Base-by-base conservation (phyloP, 495 filamentous ascomycete species). In the Podospora bellae-mahoneyi region DNA sequence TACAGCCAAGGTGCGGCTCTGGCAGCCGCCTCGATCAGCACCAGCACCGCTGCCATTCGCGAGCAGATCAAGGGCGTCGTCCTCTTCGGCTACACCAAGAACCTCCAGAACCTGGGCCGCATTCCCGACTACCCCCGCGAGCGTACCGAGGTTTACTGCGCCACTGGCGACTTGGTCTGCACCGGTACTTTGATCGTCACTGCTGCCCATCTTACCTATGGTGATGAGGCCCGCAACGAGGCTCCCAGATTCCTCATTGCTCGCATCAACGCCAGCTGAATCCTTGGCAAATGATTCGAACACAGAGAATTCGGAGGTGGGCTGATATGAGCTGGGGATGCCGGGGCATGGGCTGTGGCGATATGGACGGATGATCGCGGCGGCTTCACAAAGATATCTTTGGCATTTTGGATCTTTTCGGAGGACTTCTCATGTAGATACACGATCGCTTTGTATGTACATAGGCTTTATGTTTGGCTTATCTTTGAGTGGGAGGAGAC, bases 21-120 rank as follows among this genome's bases (percentile, higher is more conserved):
- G 53, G 79, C 82, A 60, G 81, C 85, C 66, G 79, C 77, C 59
- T 78, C 84, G 1, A 78, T 86, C 63, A 75, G 82, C 57, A 66
- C 74, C 18, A 78, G 83, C 5, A 72, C 75, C 10, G 73, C 77
- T 1, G 68, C 73, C 28, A 78, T 85, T 34, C 74, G 79, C 66
- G 73, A 80, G 59, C 79, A 81, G 71, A 83, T 88, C 69, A 82
- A 80, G 60, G 84, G 82, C 39, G 84, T 84, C 16, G 81, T 85
- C n/a, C 78, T 84, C 0, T 88, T 83, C 56, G 86, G 86, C 5
- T 84, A 87, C 69, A 87, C 86, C 55, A 82, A 85, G 68, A 86
- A 86, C 73, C 71, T 77, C 39, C 84, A 86, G 68, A 72, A 87
- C 66, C 68, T 73, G 20, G 80, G 82, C 1, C 73, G 76, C 20